Conservation (phyloP, 2,329 filamentous ascomycete species). For the Diaporthe batatas region DNA sequence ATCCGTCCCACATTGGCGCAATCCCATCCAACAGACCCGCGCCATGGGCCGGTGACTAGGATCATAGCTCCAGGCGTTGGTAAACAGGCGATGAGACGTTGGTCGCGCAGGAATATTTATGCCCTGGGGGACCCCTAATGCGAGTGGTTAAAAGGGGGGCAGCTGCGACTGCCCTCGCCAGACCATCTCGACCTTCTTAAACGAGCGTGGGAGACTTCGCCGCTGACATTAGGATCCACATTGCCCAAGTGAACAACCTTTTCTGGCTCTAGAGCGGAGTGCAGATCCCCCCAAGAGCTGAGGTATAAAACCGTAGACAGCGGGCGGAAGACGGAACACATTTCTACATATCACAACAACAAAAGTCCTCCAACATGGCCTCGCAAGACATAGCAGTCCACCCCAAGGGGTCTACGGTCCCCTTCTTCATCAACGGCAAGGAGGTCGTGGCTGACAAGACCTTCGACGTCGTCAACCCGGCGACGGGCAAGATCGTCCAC, state of each 20-base stretch:
- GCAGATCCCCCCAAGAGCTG: neutral
- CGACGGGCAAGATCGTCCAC: slow-evolving; percentile 49
- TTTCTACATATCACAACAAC: neutral
- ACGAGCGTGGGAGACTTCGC: neutral
- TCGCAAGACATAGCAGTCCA: slow-evolving; percentile 14
- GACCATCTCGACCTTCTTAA: slow-evolving; percentile 8
- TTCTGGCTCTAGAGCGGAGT: slow-evolving; percentile 8
- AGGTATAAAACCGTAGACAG: neutral
- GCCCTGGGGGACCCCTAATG: slow-evolving; percentile 19
- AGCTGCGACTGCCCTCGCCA: neutral
- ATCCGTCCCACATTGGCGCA: slow-evolving; percentile 18
- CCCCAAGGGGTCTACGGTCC: slow-evolving; percentile 45
- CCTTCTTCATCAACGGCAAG: slow-evolving; percentile 51
- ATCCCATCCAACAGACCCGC: neutral
- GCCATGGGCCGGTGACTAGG: slow-evolving; percentile 17
- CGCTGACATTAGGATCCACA: slow-evolving; percentile 14
- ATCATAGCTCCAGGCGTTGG: slow-evolving; percentile 14
- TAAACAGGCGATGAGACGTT: slow-evolving; percentile 20
- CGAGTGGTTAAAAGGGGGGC: neutral
- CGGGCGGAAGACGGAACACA: neutral
- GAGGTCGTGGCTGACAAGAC: slow-evolving; percentile 46
- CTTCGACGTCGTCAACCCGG: slow-evolving; percentile 49
- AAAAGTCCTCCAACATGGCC: slow-evolving; percentile 13
- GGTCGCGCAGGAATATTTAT: slow-evolving; percentile 25
- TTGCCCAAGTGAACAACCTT: neutral